phyloP scores from a whole-genome alignment of 768 basidiomycete genomes.

The Mycena haematopus region DNA sequence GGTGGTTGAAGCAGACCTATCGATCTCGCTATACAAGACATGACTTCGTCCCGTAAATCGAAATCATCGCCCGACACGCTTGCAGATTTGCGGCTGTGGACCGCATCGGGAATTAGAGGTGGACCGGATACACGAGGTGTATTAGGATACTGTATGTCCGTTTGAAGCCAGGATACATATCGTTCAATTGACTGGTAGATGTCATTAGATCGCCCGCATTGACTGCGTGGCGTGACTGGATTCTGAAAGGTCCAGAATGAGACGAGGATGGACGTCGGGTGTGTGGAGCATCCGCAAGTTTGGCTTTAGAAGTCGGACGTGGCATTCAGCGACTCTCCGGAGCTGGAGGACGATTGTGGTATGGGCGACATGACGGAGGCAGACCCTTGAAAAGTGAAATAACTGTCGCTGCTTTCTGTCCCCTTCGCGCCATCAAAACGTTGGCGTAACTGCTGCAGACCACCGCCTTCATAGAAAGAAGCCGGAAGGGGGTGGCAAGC shows the following conservation, averaged over 20 bases:
- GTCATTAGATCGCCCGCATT: slow-evolving; percentile 82
- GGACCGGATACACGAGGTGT: slow-evolving; percentile 52
- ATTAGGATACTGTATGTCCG: slow-evolving; percentile 59
- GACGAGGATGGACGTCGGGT: slow-evolving; percentile 30
- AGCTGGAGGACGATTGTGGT: slow-evolving; percentile 34
- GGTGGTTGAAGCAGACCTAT: slow-evolving; percentile 93
- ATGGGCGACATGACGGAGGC: slow-evolving; percentile 36
- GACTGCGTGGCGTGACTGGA: slow-evolving; percentile 59
- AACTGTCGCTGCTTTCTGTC: slow-evolving; percentile 62
- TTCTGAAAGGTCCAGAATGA: slow-evolving; percentile 29
- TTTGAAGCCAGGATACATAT: slow-evolving; percentile 50
- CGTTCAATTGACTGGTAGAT: slow-evolving; percentile 55
- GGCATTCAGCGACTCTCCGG: slow-evolving; percentile 33
- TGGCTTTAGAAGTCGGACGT: slow-evolving; percentile 30
- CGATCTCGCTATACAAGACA: slow-evolving; percentile 97
- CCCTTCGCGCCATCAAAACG: slow-evolving; percentile 80
- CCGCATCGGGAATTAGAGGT: slow-evolving; percentile 37
- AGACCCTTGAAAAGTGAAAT: slow-evolving; percentile 51
- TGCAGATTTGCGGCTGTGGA: slow-evolving; percentile 32
- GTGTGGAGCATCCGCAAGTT: slow-evolving; percentile 28
- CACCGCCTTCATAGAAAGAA: slow-evolving; percentile 92
- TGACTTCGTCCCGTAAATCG: slow-evolving; percentile 94
- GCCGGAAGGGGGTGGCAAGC: slow-evolving; percentile 93
- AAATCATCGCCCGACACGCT: slow-evolving; percentile 68
- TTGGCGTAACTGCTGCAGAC: slow-evolving; percentile 86